phyloP scores from a whole-genome alignment of 805 yeast species.

The Spathaspora gorwiae region DNA sequence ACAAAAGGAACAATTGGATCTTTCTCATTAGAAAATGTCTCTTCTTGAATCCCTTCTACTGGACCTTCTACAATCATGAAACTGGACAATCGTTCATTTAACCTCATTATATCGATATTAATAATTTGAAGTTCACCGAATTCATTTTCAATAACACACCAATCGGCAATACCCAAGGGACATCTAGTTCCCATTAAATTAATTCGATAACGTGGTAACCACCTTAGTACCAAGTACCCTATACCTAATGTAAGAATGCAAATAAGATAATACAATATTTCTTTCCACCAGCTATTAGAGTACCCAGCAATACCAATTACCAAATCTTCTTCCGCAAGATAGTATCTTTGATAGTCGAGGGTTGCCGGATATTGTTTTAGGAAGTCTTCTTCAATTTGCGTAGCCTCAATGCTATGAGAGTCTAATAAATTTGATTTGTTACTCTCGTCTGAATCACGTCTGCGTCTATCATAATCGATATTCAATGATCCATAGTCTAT shows the following conservation, averaged over 20 bases:
- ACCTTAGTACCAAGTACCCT: conserved; percentile 66
- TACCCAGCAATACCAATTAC: conserved; percentile 95
- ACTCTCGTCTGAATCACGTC: conserved; percentile 15
- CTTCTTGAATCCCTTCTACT: conserved; percentile 21
- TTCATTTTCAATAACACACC: conserved; percentile 93
- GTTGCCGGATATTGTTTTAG: conserved; percentile 27
- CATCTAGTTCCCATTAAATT: conserved; percentile 58
- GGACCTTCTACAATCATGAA: conserved; percentile 41
- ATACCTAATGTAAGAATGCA: conserved; percentile 66
- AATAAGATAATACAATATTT: conserved; percentile 45
- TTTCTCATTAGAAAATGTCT: conserved; percentile 23
- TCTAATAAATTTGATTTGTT: conserved; percentile 9
- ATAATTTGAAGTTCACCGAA: conserved; percentile 76
- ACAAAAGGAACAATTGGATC: conserved; percentile 70
- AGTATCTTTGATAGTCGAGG: conserved; percentile 69
- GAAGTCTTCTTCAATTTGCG: conserved; percentile 17
- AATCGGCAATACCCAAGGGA: conserved; percentile 79
- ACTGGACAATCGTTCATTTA: conserved; percentile 67
- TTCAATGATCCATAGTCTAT: conserved; percentile 26
- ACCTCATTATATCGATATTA: conserved; percentile 53
- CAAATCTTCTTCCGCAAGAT: conserved; percentile 92
- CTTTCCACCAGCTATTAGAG: conserved; percentile 45
- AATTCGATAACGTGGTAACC: conserved; percentile 81
- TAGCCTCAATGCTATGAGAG: conserved; percentile 14
- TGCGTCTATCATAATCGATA: conserved; percentile 18